Evolutionary conservation across 169 alveolate genomes (phyloP), one percentile per base, ranked within the genome.

Genomic region (Cryptosporidium bovis): DNA sequence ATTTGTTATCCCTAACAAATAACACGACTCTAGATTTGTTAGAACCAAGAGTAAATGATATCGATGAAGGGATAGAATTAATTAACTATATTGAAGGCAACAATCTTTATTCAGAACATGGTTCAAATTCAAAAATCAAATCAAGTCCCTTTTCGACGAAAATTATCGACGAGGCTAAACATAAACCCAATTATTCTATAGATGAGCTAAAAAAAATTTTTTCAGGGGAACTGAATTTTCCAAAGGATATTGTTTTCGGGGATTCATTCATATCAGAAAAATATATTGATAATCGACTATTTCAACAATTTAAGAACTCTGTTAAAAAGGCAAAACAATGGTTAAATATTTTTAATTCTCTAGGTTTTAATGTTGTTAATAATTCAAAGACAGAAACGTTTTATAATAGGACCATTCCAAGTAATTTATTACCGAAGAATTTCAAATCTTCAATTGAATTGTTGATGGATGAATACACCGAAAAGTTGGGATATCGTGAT

Each of bases 391-490:
- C 66, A 16, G 83, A 69, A 34, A 51, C 20, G 31, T 69, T 69
- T 40, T 53, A 53, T 33, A 53, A 31, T n/a, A 69, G 29, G 44
- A 66, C 31, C 29, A 53, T 69, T 53, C 55, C 83, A 18, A 53
- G n/a, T 29, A 53, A 69, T 29, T n/a, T 69, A 31, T 2, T 69
- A 69, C 44, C 83, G 51, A 1, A 31, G 18, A 69, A 51, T 5
- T 46, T 69, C 15, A 69, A 69, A 69, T 55, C 36, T 16, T 69
- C 83, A 53, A 18, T 69, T 10, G 68, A 69, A n/a, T 34, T 51
- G 24, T 69, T 69, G 29, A 6, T 69, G 16, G 27, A 55, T 13
- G 83, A 69, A 53, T 69, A 69, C 51, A 29, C 51, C 27, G n/a
- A 31, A 10, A 53, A 8, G 10, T 29, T 51, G 4, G 33, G 1